Base-by-base conservation (phyloP, 1,139 yeast species). In the Saccharomyces uvarum region DNA sequence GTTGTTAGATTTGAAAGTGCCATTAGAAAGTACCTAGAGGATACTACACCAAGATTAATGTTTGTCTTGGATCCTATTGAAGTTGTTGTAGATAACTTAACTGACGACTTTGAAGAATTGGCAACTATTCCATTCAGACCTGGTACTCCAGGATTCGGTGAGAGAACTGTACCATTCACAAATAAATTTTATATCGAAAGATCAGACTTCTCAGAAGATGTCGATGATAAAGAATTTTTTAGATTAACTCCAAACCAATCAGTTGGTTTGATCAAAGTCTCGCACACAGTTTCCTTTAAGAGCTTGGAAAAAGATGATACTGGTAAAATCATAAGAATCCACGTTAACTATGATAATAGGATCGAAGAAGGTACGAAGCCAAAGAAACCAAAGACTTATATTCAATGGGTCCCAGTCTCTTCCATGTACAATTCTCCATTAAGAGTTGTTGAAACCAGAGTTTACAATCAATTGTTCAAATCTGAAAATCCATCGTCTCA, bases 241-340 rank as follows among this genome's bases (percentile, higher is more conserved):
- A 83, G 99, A 71, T 79, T 93, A 66, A 91, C 97, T 1, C 96
- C 97, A 21, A 68, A 70, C 53, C 97, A 91, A 75, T 82, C 96
- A 2, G 99, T 95, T 60, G 99, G 99, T n/a, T 77, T 95, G 64
- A 82, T 95, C 77, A 89, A 84, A 71, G 96, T 93, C 32, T 97
- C 98, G 57, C 81, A 80, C 74, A 89, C 86, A 58, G 78, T 95
- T 59, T 79, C 86, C 54, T 95, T 87, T 63, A 83, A 82, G 56
- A 79, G 84, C 48, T 79, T 83, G 56, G 88, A 84, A 61, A 82
- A 77, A 65, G 75, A 70, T 24, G 61, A 72, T 0, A 56, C 70
- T 13, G 97, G 97, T 26, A 76, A 79, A 51, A 80, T 90, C 53
- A 74, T 75, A 19, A 83, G 82, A 71, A 81, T 95, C 56, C 84